These are phyloP conservation scores for Pulicaria dysenterica DNA, from an alignment of 129 eudicot genomes.

Conservation along the genomic window DNA sequence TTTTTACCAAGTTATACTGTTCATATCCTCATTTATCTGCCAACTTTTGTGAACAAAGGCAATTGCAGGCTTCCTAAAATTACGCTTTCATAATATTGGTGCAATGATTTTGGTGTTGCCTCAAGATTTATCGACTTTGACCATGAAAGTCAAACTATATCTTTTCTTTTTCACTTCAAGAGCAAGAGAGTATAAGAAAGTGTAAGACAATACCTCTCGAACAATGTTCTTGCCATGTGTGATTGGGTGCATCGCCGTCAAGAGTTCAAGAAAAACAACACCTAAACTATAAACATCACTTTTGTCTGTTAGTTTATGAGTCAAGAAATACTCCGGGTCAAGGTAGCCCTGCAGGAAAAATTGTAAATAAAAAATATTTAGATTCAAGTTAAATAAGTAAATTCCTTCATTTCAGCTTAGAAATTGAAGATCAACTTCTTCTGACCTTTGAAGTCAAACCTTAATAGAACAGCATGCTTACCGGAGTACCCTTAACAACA, in stretches of 20 bases:
- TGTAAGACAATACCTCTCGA: constrained; percentile 62
- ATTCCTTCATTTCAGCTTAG: not conserved
- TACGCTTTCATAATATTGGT: not conserved
- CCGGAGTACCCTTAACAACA: constrained; percentile 96
- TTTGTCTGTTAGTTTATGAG: constrained; percentile 88
- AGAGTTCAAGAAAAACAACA: constrained; percentile 76
- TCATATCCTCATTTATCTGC: too few species aligned
- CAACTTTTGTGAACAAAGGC: too few species aligned
- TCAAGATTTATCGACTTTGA: constrained; percentile 11
- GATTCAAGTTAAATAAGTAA: not conserved
- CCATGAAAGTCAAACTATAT: constrained; percentile 17
- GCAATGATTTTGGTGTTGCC: constrained; percentile 1
- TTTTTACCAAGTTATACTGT: too few species aligned
- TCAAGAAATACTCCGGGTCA: constrained; percentile 89
- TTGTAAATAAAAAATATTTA: not conserved
- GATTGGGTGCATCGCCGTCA: constrained; percentile 90
- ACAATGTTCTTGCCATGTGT: constrained; percentile 92
- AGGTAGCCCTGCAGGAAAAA: constrained; percentile 77
- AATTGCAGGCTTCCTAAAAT: not conserved
- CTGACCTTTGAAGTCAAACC: constrained; percentile 26
- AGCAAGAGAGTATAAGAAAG: not conserved
- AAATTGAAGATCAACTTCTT: constrained; percentile 18
- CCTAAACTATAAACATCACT: constrained; percentile 96
- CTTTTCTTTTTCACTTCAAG: not conserved
- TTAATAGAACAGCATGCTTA: constrained; percentile 28